These are phyloP conservation scores for Blastobotrys aristatus DNA, from an alignment of 1,139 yeast species.

Conservation along the genomic window DNA sequence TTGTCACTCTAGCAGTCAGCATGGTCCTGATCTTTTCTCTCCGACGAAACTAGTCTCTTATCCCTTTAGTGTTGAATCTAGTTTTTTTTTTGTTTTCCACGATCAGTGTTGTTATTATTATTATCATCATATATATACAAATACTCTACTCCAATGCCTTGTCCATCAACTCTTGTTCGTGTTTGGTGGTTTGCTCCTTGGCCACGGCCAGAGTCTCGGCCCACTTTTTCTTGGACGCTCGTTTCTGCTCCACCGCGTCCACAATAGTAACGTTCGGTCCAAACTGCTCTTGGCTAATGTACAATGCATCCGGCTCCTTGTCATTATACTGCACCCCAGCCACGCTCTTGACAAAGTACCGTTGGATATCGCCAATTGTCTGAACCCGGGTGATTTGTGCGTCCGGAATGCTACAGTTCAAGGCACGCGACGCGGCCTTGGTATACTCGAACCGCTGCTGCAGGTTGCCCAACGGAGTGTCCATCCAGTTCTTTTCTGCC, in stretches of 20 bases:
- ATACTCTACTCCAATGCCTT: conserved; percentile 25
- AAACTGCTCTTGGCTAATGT: conserved; percentile 47
- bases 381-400: conserved; percentile 48
- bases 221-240: conserved; percentile 39
- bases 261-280: conserved; percentile 47
- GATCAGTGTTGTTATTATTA: background rate
- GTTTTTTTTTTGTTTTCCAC: background rate
- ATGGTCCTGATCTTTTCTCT: conserved; percentile 50
- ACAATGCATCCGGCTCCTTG: conserved; percentile 70
- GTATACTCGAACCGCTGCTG: conserved; percentile 53
- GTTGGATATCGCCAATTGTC: conserved; percentile 43
- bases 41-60: conserved; percentile 16
- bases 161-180: conserved; percentile 36
- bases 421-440: conserved; percentile 51
- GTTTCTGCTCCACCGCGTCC: conserved; percentile 39
- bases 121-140: background rate
- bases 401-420: conserved; percentile 69
- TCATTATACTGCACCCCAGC: conserved; percentile 52
- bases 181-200: conserved; percentile 36
- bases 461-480: conserved; percentile 40
- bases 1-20: conserved; percentile 59
- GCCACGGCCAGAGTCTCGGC: conserved; percentile 43
- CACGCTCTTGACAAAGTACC: conserved; percentile 43
- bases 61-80: no score
- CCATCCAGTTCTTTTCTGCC: conserved; percentile 1